phyloP scores from a whole-genome alignment of 1,284 basidiomycete genomes.

The Heterobasidion occidentale region DNA sequence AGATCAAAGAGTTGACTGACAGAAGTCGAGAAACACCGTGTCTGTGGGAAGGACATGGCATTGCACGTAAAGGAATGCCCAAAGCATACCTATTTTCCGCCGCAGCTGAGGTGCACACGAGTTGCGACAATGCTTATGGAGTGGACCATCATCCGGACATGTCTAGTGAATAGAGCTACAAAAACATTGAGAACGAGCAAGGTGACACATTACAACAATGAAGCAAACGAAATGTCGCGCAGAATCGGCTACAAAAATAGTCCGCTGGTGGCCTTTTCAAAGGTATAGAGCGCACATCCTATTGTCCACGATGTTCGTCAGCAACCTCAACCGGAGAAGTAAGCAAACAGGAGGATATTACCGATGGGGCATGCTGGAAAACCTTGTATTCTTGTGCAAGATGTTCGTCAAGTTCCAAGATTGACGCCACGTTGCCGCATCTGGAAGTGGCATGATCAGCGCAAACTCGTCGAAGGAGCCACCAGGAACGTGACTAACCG shows the following conservation, averaged over 20 bases:
- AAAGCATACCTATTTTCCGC: too few relatives aligned
- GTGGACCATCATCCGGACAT: background rate
- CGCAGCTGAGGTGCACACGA: too few relatives aligned
- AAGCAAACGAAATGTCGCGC: background rate
- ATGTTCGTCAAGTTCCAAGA: conserved; percentile 87
- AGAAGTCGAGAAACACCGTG: too few relatives aligned
- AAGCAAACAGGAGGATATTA: conserved; percentile 25
- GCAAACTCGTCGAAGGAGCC: background rate
- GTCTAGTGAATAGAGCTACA: background rate
- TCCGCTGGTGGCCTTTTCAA: conserved; percentile 85
- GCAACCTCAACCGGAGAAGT: background rate
- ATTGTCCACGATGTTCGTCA: background rate
- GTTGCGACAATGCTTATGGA: too few relatives aligned
- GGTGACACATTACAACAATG: background rate
- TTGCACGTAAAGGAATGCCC: too few relatives aligned
- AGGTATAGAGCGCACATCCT: conserved; percentile 84
- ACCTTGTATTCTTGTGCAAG: conserved; percentile 90
- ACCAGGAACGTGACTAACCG: conserved; percentile 42
- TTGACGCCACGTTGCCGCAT: conserved; percentile 92
- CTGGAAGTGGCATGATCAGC: conserved; percentile 30
- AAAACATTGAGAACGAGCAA: conserved; percentile 1
- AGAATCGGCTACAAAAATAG: conserved; percentile 63
- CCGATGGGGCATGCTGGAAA: conserved; percentile 71
- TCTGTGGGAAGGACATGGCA: too few relatives aligned
- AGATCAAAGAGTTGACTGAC: too few relatives aligned